phyloP scores from a whole-genome alignment of 2,329 filamentous ascomycete species.

The Cladosporium sp. region DNA sequence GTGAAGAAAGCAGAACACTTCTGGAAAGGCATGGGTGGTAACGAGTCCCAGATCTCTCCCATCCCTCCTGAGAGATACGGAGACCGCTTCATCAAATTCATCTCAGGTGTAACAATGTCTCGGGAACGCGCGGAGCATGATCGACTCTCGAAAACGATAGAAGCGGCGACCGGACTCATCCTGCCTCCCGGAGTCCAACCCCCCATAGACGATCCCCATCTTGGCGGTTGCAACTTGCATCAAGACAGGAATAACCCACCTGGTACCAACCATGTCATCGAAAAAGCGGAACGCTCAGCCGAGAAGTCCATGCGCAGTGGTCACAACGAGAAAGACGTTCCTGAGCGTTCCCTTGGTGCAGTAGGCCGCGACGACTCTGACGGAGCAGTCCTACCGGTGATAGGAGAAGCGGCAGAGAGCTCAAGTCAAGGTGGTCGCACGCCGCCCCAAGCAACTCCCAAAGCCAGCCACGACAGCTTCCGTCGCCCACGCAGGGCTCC shows the following conservation, averaged over 20 bases:
- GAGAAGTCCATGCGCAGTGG: constrained; percentile 53
- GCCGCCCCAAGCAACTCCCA: constrained; percentile 21
- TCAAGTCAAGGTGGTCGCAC: constrained; percentile 49
- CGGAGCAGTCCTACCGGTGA: constrained; percentile 67
- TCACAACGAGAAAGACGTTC: constrained; percentile 52
- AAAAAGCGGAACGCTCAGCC: constrained; percentile 57
- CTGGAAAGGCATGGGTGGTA: constrained; percentile 85
- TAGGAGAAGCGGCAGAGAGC: constrained; percentile 83
- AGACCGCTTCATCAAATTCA: constrained; percentile 89
- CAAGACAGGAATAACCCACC: constrained; percentile 24
- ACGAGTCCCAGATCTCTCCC: constrained; percentile 84
- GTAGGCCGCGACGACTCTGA: constrained; percentile 53
- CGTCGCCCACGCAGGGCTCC: constrained; percentile 1
- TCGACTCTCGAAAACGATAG: constrained; percentile 26
- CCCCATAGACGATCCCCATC: constrained; percentile 33
- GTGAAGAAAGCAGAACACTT: constrained; percentile 95
- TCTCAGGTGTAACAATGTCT: constrained; percentile 85
- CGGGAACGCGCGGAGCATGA: constrained; percentile 68
- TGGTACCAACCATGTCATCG: constrained; percentile 52
- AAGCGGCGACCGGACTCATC: constrained; percentile 21
- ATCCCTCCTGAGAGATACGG: constrained; percentile 88
- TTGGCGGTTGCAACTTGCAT: constrained; percentile 36
- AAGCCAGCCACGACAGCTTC: constrained; percentile 22
- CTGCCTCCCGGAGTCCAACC: constrained; percentile 22
- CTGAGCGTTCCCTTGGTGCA: constrained; percentile 58